phyloP scores from a whole-genome alignment of 78 protist genomes.

The Bodo saltans region DNA sequence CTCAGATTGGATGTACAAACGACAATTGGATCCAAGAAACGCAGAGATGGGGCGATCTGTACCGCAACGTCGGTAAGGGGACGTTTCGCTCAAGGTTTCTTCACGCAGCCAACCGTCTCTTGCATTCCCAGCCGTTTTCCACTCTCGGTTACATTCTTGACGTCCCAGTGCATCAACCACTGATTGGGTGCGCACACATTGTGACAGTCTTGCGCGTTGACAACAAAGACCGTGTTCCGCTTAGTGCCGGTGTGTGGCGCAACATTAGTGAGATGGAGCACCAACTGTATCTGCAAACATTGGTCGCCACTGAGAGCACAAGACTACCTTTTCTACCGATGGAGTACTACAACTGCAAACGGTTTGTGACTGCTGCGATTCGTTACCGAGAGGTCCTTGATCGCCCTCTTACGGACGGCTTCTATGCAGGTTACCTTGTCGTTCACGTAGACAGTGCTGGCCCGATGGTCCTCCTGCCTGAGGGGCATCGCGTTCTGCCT shows the following conservation, averaged over 20 bases:
- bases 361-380: conserved; percentile 4
- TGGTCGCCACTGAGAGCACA: neutral
- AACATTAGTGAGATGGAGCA: neutral
- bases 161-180: neutral
- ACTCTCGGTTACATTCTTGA: conserved; percentile 5
- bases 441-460: neutral
- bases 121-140: neutral
- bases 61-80: neutral
- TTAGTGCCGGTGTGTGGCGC: neutral
- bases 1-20: neutral
- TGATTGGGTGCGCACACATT: neutral
- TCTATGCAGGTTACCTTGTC: neutral
- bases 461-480: neutral
- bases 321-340: neutral
- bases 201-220: neutral
- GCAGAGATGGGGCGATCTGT: neutral
- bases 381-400: conserved; percentile 1
- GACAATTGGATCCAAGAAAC: neutral
- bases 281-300: neutral
- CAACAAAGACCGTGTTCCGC: neutral
- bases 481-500: neutral
- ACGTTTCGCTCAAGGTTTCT: conserved; percentile 5
- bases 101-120: neutral
- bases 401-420: neutral
- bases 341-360: conserved; percentile 18